Evolutionary conservation across 768 basidiomycete genomes (phyloP), one percentile per base, ranked within the genome.

Genomic region (Russula griseocarnosa): DNA sequence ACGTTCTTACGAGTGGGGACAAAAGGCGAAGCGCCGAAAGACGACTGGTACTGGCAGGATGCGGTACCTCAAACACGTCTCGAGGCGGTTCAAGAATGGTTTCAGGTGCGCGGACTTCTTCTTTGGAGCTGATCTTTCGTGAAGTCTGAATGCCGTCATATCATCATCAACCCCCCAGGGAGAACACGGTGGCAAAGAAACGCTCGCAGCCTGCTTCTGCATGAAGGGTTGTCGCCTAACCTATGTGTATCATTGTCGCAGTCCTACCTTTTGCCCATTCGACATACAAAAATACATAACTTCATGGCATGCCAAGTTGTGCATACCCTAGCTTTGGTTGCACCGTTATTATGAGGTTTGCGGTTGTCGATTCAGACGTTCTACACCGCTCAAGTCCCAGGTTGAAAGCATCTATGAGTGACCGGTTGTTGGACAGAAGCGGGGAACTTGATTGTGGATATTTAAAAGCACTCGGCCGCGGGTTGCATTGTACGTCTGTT

Each of bases 1-100:
- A 72, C 87, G 96, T 73, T 94, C 92, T 72, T 98, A 86, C 78
- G 90, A 98, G 79, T 98, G 97, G 97, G 94, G 94, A 70, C 83
- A 87, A 76, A 99, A 99, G 85, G 97, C 97, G 60, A 98, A 98
- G 87, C 89, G 97, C 79, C 89, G 96, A 86, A 97, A 96, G 88
- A 98, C 96, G 54, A 98, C 97, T 64, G 97, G 97, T 65, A 95
- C 96, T 69, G 96, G 96, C 69, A 84, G 95, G 73, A 97, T 97
- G 94, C 80, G 82, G 65, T 86, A 94, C 84, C 83, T 98, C 78
- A 97, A 94, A 83, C 77, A 82, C 58, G 96, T 98, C 49, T 87
- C 89, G 71, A 86, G 95, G 75, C 85, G 93, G 70, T 98, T 98
- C 89, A 98, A 98, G 88, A 98, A 97, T 74, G 94, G 96, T 61